These are phyloP conservation scores for Lecanicillium sp. DNA, from an alignment of 2,329 filamentous ascomycete species.

Conservation along the genomic window DNA sequence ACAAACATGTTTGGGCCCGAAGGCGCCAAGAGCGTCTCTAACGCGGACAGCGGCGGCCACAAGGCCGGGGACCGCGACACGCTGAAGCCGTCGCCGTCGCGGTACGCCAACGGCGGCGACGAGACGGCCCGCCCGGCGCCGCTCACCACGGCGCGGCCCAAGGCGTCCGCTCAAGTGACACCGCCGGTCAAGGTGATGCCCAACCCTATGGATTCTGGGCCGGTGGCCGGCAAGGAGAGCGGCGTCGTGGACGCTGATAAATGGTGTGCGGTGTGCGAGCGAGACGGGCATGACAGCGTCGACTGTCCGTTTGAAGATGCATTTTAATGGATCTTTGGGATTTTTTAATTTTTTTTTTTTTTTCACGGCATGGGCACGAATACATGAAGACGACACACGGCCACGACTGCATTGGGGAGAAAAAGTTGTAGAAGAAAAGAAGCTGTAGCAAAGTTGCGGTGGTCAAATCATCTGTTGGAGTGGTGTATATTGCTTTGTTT, in stretches of 20 bases:
- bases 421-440: not conserved
- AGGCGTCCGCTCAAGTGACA: slow-evolving; percentile 31
- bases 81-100: slow-evolving; percentile 25
- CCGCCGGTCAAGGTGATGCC: slow-evolving; percentile 46
- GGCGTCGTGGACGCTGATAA: slow-evolving; percentile 76
- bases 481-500: not conserved
- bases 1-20: slow-evolving; percentile 73
- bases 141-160: slow-evolving; percentile 46
- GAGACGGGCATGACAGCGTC: slow-evolving; percentile 93
- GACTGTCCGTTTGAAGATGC: slow-evolving; percentile 89
- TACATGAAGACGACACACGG: no score
- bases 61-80: slow-evolving; percentile 32
- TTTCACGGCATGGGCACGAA: not conserved
- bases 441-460: no score
- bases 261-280: slow-evolving; percentile 96
- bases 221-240: slow-evolving; percentile 71
- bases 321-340: slow-evolving; percentile 38
- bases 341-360: no score
- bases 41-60: slow-evolving; percentile 24
- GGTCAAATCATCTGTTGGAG: no score
- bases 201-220: slow-evolving; percentile 58
- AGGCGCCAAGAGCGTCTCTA: slow-evolving; percentile 26
- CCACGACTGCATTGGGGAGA: not conserved
- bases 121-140: slow-evolving; percentile 46
- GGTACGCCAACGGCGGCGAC: slow-evolving; percentile 24